Evolutionary conservation across 192 early-diverging fungal genomes (phyloP).

Genomic region (Backusella westeae): DNA sequence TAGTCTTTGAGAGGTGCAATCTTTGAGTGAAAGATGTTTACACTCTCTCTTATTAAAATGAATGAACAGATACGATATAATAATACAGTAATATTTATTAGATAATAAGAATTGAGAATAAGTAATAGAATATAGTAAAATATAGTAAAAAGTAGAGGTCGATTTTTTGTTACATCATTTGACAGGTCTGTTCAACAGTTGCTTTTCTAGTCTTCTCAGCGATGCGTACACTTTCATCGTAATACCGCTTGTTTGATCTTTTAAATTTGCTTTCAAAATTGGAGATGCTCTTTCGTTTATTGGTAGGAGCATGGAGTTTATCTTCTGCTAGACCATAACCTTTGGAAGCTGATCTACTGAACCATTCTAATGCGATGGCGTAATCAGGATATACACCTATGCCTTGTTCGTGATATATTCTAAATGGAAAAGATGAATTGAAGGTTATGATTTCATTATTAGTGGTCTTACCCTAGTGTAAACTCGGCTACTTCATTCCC

Average conservation of each 20-base stretch:
- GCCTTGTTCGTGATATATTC: slow-evolving; percentile 29
- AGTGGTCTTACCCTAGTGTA: slow-evolving; percentile 72
- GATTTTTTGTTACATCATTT: slow-evolving; percentile 9
- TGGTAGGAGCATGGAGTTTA: slow-evolving; percentile 8
- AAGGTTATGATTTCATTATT: not conserved
- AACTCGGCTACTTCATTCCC: slow-evolving; percentile 78
- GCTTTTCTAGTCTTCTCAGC: slow-evolving; percentile 1
- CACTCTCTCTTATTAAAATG: no score
- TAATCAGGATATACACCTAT: slow-evolving; percentile 24
- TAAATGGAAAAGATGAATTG: not conserved
- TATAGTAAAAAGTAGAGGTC: not conserved
- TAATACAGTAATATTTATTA: not conserved
- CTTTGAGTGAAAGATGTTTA: no score
- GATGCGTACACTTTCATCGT: slow-evolving; percentile 9
- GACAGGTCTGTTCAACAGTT: slow-evolving; percentile 2
- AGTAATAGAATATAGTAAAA: not conserved
- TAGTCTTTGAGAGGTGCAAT: no score
- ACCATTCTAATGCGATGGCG: slow-evolving; percentile 25
- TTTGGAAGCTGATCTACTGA: slow-evolving; percentile 32
- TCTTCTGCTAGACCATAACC: slow-evolving; percentile 30
- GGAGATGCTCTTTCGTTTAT: not conserved
- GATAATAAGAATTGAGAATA: not conserved
- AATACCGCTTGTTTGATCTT: not conserved
- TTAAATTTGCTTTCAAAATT: not conserved
- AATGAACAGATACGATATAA: not conserved